A percentile compares a stretch with the other conserved stretches of the same genome.
Evolutionary conservation across 1,284 basidiomycete genomes (phyloP).

Genomic region (Stereum hirsutum): DNA sequence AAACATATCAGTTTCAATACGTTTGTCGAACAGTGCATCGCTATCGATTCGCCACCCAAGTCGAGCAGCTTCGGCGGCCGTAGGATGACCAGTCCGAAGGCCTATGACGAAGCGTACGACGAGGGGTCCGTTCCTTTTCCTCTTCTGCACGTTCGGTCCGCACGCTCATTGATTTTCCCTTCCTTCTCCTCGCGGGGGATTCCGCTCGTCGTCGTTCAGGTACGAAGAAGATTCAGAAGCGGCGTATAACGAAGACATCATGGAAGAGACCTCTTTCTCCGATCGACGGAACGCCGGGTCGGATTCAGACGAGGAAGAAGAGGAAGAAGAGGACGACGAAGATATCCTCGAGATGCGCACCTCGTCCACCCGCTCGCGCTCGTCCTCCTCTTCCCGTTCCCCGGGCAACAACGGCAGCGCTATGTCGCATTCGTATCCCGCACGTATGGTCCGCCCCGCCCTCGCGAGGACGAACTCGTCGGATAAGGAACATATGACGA

Average conservation of each 20-base stretch:
- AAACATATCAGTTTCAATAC: conserved; percentile 97
- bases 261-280: conserved; percentile 28
- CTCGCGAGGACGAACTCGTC: conserved; percentile 27
- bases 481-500: conserved; percentile 68
- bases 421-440: conserved; percentile 13
- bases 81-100: conserved; percentile 9
- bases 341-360: conserved; percentile 60
- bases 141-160: conserved; percentile 1
- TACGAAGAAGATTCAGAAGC: conserved; percentile 61
- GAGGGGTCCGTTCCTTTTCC: conserved; percentile 44
- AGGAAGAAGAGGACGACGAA: conserved; percentile 55
- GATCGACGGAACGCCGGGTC: conserved; percentile 17
- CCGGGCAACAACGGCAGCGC: conserved; percentile 6
- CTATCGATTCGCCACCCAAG: conserved; percentile 59
- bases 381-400: conserved; percentile 28
- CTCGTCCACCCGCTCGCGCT: conserved; percentile 24
- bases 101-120: conserved; percentile 34
- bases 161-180: conserved; percentile 9
- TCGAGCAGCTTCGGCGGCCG: conserved; percentile 13
- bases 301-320: conserved; percentile 34
- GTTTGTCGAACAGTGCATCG: conserved; percentile 95
- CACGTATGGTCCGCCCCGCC: conserved; percentile 16
- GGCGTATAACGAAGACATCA: conserved; percentile 25
- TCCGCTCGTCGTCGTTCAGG: conserved; percentile 20
- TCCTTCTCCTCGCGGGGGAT: background rate